phyloP scores from a whole-genome alignment of 23 red algal species.

The Gracilaria domingensis region DNA sequence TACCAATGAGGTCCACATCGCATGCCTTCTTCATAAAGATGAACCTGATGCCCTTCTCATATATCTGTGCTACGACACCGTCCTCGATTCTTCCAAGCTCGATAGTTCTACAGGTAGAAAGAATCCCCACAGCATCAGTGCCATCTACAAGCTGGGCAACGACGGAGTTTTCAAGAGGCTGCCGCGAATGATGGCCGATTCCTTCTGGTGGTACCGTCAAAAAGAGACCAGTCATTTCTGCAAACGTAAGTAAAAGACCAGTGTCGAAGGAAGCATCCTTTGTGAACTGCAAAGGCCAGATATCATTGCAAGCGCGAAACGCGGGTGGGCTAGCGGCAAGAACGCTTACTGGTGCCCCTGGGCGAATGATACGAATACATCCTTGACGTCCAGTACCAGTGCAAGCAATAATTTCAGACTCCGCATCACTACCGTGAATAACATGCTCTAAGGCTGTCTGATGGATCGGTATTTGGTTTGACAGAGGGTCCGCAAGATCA shows the following conservation, averaged over 20 bases:
- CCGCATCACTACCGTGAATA: constrained; percentile 27
- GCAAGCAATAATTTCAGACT: constrained; percentile 58
- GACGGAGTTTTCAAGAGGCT: constrained; percentile 1
- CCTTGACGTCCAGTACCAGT: constrained; percentile 58
- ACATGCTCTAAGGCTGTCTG: constrained; percentile 45
- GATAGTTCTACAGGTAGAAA: constrained; percentile 43
- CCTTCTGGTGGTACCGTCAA: constrained; percentile 24
- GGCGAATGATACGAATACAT: constrained; percentile 55
- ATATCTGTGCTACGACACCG: constrained; percentile 62
- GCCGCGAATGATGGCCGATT: constrained; percentile 10
- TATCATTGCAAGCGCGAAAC: constrained; percentile 69
- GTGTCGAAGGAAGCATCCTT: constrained; percentile 24
- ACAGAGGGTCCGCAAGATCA: neutral
- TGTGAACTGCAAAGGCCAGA: constrained; percentile 49
- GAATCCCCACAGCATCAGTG: constrained; percentile 47
- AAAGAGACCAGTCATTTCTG: constrained; percentile 48
- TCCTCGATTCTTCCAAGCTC: constrained; percentile 42
- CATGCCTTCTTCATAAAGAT: constrained; percentile 29
- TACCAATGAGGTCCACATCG: constrained; percentile 45
- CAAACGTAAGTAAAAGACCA: constrained; percentile 58
- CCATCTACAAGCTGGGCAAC: constrained; percentile 63
- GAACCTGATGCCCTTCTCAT: constrained; percentile 58
- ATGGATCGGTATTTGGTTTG: neutral
- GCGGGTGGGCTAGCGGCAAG: constrained; percentile 37
- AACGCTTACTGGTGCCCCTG: constrained; percentile 64